A percentile compares a stretch with the other conserved stretches of the same genome.
Conservation (phyloP, 768 basidiomycete genomes). For the Clitopilus passeckerianus region DNA sequence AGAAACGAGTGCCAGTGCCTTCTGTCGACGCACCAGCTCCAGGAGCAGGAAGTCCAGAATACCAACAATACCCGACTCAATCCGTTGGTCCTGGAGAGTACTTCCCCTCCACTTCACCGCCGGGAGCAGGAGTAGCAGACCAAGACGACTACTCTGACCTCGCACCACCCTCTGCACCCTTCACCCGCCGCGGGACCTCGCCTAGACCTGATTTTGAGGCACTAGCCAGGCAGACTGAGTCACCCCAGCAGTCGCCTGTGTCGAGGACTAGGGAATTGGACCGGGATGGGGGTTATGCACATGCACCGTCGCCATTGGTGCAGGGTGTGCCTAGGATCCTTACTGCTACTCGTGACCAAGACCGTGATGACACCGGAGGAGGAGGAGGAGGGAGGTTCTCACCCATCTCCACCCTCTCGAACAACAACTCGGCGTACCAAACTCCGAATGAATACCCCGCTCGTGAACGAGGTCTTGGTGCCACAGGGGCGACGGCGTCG, state of each 20-base stretch:
- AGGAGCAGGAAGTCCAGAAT: background rate
- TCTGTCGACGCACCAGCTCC: background rate
- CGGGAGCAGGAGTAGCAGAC: background rate
- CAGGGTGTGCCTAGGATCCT: background rate
- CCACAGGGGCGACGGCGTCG: too few relatives aligned
- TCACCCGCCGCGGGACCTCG: conserved; percentile 30
- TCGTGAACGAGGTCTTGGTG: too few relatives aligned
- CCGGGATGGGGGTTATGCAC: background rate
- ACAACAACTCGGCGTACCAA: background rate
- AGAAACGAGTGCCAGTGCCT: background rate
- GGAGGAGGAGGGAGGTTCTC: conserved; percentile 2
- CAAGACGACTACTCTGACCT: conserved; percentile 5
- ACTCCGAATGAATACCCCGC: background rate
- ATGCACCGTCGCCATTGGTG: background rate
- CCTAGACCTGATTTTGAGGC: conserved; percentile 30
- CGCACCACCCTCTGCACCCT: conserved; percentile 35
- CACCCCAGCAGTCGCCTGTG: conserved; percentile 11
- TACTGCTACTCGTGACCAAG: background rate
- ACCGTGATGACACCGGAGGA: background rate
- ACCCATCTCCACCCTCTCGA: background rate
- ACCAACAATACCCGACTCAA: too few relatives aligned
- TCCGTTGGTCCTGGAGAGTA: too few relatives aligned
- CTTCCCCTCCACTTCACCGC: too few relatives aligned
- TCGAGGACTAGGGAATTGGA: background rate
- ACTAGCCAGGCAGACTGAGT: conserved; percentile 11